phyloP scores from a whole-genome alignment of 2,329 filamentous ascomycete species.

The Raffaelea arxii region DNA sequence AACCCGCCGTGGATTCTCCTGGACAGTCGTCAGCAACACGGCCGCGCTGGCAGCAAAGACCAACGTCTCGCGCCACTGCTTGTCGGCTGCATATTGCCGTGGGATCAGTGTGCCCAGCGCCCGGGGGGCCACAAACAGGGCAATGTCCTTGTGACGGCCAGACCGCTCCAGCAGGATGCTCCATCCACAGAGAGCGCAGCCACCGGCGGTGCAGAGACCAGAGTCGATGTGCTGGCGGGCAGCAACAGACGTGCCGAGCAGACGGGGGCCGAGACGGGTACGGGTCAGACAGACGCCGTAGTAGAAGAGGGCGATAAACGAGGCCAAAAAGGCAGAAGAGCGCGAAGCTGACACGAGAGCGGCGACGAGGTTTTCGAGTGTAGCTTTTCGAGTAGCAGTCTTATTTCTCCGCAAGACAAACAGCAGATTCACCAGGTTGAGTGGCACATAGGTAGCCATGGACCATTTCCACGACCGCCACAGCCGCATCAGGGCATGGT shows the following conservation, averaged over 20 bases:
- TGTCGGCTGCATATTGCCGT: conserved; percentile 50
- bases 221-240: conserved; percentile 44
- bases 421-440: conserved; percentile 61
- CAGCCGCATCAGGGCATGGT: conserved; percentile 61
- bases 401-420: conserved; percentile 42
- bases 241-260: conserved; percentile 46
- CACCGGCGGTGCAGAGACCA: conserved; percentile 59
- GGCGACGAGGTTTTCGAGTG: conserved; percentile 35
- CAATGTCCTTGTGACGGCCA: conserved; percentile 60
- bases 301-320: conserved; percentile 73
- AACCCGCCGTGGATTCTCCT: conserved; percentile 53
- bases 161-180: conserved; percentile 65
- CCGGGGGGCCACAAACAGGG: conserved; percentile 70
- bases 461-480: conserved; percentile 61
- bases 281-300: conserved; percentile 74
- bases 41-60: conserved; percentile 60
- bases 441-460: conserved; percentile 65
- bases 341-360: conserved; percentile 44
- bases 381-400: conserved; percentile 29
- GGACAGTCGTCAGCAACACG: conserved; percentile 57
- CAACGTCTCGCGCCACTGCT: conserved; percentile 57
- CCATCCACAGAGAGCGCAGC: conserved; percentile 71
- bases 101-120: conserved; percentile 68
- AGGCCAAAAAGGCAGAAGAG: conserved; percentile 67
- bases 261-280: conserved; percentile 59